phyloP scores from a whole-genome alignment of 2,329 filamentous ascomycete species.

The Colletotrichum gloeosporioides region DNA sequence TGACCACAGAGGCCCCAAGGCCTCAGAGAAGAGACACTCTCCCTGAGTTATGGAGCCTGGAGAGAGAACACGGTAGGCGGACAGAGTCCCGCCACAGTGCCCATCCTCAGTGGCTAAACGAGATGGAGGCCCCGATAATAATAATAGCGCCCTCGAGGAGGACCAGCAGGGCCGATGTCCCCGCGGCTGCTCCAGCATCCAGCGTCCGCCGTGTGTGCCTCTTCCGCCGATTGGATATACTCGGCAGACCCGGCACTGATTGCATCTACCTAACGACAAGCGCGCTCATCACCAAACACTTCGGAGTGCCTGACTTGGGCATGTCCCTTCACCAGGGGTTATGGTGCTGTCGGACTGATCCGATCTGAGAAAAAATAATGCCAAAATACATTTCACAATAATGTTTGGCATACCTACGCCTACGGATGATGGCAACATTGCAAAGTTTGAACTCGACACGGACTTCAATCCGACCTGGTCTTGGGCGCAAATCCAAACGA shows the following conservation, averaged over 20 bases:
- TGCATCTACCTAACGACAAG: background rate
- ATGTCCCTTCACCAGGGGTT: background rate
- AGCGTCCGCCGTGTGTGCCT: background rate
- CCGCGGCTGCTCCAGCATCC: background rate
- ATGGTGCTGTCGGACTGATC: background rate
- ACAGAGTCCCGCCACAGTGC: background rate
- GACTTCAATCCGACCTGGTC: background rate
- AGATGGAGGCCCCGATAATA: slow-evolving; percentile 8
- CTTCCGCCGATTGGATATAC: background rate
- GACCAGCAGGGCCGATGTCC: slow-evolving; percentile 10
- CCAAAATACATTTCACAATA: background rate
- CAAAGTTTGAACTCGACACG: background rate
- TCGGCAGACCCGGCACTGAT: slow-evolving; percentile 3
- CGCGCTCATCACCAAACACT: background rate
- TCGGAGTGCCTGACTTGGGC: background rate
- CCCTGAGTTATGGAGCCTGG: background rate
- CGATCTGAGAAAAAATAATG: background rate
- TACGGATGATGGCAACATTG: background rate
- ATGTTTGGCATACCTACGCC: background rate
- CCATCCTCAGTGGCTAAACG: background rate
- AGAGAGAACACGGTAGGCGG: background rate
- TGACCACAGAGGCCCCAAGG: background rate
- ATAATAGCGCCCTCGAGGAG: background rate
- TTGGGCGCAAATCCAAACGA: background rate
- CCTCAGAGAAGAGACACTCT: background rate